phyloP scores from a whole-genome alignment of 1,284 basidiomycete genomes.

The Lentinula novae-zelandiae region DNA sequence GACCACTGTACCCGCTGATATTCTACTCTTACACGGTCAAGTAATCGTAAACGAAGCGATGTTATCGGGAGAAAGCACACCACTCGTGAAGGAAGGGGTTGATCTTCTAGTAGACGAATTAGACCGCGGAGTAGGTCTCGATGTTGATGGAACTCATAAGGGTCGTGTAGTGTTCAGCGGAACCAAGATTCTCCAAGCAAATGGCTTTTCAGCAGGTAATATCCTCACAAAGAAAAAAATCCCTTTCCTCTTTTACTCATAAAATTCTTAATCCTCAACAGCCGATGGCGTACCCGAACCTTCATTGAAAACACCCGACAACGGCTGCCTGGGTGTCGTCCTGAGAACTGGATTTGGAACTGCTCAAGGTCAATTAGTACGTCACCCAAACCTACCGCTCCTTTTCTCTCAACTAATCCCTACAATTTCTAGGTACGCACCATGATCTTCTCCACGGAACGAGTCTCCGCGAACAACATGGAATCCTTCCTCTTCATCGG shows the following conservation, averaged over 20 bases:
- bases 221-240: conserved; percentile 27
- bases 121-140: conserved; percentile 71
- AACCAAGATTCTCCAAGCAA: conserved; percentile 89
- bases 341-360: conserved; percentile 96
- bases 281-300: conserved; percentile 12
- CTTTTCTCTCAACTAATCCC: background rate
- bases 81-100: conserved; percentile 77
- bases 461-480: conserved; percentile 90
- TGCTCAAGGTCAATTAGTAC: conserved; percentile 90
- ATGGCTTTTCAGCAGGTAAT: conserved; percentile 32
- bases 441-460: conserved; percentile 96
- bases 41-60: conserved; percentile 97
- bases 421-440: conserved; percentile 43
- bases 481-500: conserved; percentile 96
- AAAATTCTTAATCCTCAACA: background rate
- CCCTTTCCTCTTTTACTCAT: conserved; percentile 27
- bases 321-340: conserved; percentile 87
- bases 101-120: conserved; percentile 71
- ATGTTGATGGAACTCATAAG: conserved; percentile 83
- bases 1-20: conserved; percentile 87
- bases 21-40: conserved; percentile 83
- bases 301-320: conserved; percentile 67
- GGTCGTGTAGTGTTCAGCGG: conserved; percentile 91
- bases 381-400: background rate
- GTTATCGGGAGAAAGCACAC: conserved; percentile 95